Conservation (phyloP, 805 yeast genomes). For the Sugiyamaella qingdaonensis region DNA sequence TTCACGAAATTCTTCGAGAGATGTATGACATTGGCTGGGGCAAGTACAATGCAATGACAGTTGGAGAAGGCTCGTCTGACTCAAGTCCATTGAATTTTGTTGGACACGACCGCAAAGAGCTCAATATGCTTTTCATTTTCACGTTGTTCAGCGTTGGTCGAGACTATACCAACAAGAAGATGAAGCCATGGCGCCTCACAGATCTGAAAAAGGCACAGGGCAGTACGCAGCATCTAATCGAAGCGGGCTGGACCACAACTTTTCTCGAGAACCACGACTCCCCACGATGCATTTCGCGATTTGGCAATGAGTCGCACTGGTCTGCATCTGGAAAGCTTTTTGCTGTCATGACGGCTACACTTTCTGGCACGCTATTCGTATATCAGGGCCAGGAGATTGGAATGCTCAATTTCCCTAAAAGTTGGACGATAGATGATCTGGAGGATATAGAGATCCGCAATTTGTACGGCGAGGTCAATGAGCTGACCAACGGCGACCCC, state of each 20-base stretch:
- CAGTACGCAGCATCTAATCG: too few relatives aligned
- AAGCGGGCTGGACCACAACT: slow-evolving; percentile 55
- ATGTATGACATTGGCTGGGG: slow-evolving; percentile 41
- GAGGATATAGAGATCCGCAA: slow-evolving; percentile 43
- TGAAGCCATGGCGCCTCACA: too few relatives aligned
- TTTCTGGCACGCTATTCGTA: slow-evolving; percentile 51
- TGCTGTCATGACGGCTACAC: slow-evolving; percentile 41
- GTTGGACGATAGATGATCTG: slow-evolving; percentile 44
- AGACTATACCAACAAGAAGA: too few relatives aligned
- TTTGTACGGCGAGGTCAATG: slow-evolving; percentile 7
- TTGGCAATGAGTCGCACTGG: slow-evolving; percentile 40
- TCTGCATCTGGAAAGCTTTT: slow-evolving; percentile 47
- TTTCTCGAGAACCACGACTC: slow-evolving; percentile 58
- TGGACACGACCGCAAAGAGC: slow-evolving; percentile 32
- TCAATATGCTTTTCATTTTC: slow-evolving; percentile 39
- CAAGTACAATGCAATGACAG: slow-evolving; percentile 51
- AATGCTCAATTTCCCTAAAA: slow-evolving; percentile 45
- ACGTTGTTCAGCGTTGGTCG: too few relatives aligned
- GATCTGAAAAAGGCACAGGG: too few relatives aligned
- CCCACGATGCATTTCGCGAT: slow-evolving; percentile 49
- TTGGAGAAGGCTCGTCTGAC: slow-evolving; percentile 58
- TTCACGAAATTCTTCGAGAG: slow-evolving; percentile 55
- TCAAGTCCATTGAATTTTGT: too few relatives aligned
- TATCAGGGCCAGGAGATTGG: slow-evolving; percentile 64
- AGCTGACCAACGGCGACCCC: slow-evolving; percentile 1